Base-by-base conservation (phyloP, 257 asterid genomes). In the Eucommia ulmoides region DNA sequence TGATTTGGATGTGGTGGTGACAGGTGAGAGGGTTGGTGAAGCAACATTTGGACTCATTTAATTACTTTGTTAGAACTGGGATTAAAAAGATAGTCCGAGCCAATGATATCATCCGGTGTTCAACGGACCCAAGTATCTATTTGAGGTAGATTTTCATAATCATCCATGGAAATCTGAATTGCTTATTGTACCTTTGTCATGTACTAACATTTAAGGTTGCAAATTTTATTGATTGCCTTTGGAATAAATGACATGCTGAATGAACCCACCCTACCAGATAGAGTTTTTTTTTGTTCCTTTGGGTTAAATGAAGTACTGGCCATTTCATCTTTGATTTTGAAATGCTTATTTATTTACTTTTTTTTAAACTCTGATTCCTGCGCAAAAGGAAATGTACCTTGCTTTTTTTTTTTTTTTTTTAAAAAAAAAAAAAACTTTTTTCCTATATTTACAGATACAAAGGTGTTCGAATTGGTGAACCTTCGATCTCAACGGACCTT, bases 21-120 rank as follows among this genome's bases (percentile, higher is more conserved):
- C 41, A 80, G 97, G 92, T 83, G 62, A 74, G 95, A 59, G 95
- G 95, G 20, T 79, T 91, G 59, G 96, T 83, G 82, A 89, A 83
- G 66, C 93, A 78, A 42, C 95, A 91, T 70, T 59, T 91, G 70
- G 96, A 86, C 59, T 91, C 98, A 53, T 91, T 78, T 53, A 91
- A 91, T 61, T 91, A 73, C 68, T 80, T 85, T 64, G 70, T 77
- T 22, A 61, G 55, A 65, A 75, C 78, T 0, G 92, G 72, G 33
- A 81, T 86, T 21, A 83, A 72, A 61, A 77, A 81, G 68, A 82
- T 91, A 23, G 83, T 91, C 48, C 66, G 59, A 45, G 84, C 92
- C 44, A 86, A 86, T 63, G 46, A 62, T 21, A 70, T 59, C 50
- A 60, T 86, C 64, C 69, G 72, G 45, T 69, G 75, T 33, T 50